phyloP scores from a whole-genome alignment of 108 stramenopile species.

The Craspedostauros australis region DNA sequence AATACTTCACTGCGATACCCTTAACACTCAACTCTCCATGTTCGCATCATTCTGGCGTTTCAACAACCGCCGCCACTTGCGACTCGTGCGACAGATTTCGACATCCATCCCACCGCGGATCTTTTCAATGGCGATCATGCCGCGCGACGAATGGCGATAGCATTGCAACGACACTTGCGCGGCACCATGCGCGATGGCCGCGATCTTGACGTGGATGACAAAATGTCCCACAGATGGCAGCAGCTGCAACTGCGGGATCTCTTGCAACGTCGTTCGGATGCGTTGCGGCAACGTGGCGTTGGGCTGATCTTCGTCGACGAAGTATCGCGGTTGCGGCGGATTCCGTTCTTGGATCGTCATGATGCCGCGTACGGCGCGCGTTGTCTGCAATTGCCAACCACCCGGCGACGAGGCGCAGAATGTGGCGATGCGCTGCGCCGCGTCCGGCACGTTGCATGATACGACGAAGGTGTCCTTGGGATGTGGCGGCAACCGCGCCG shows the following conservation, averaged over 20 bases:
- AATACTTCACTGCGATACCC: too few relatives aligned
- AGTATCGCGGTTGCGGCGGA: background rate
- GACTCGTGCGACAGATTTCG: slow-evolving; percentile 66
- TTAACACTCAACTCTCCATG: too few relatives aligned
- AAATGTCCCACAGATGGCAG: slow-evolving; percentile 60
- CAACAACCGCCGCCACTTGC: slow-evolving; percentile 68
- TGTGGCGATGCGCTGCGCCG: slow-evolving; percentile 20
- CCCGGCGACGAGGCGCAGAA: slow-evolving; percentile 28
- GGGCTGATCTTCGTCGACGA: slow-evolving; percentile 16
- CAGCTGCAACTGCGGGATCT: slow-evolving; percentile 3
- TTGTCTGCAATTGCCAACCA: slow-evolving; percentile 17
- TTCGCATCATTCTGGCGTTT: slow-evolving; percentile 18
- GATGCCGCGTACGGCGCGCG: background rate
- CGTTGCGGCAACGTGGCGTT: background rate
- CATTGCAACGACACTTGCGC: slow-evolving; percentile 36
- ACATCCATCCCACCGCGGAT: slow-evolving; percentile 49
- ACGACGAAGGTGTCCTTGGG: slow-evolving; percentile 9
- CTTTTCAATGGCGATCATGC: slow-evolving; percentile 37
- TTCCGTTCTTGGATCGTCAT: slow-evolving; percentile 16
- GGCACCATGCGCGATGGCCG: background rate
- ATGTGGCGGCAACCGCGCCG: background rate
- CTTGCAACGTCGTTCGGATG: slow-evolving; percentile 2
- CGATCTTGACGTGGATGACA: slow-evolving; percentile 31
- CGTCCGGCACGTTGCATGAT: background rate
- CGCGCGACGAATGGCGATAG: slow-evolving; percentile 53